Base-by-base conservation (phyloP, 257 asterid genomes). In the Hygrophila difformis region DNA sequence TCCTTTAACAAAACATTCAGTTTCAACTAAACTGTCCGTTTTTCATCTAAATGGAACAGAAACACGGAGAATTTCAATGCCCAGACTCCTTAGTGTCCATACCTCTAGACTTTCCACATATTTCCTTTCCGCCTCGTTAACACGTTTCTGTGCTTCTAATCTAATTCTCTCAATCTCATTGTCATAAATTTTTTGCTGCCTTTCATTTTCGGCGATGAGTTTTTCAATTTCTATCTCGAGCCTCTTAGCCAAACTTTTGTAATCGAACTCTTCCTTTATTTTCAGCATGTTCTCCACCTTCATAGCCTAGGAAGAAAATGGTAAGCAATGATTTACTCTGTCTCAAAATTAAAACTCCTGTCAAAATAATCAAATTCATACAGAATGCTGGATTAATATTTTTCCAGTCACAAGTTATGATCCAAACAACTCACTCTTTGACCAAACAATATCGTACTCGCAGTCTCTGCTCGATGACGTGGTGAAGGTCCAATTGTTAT, bases 251-350 rank as follows among this genome's bases (percentile, higher is more conserved):
- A 91, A 66, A 56, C 95, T 86, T 78, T 79, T 91, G 71, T 87
- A 91, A 64, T 91, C 99, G 26, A 76, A 91, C 65, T 91, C 99
- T 68, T 91, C 99, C 71, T 91, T 91, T 44, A 91, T 87, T 72
- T 81, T 86, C 88, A 91, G 77, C 99, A 91, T 91, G 70, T 91
- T 91, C 76, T 86, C 95, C 74, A 91, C 99, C 80, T 87, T 87
- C 99, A 91, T 86, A 24, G 99, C 97, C 99, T 91, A 79, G 36
- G 44, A 18, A 53, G 34, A 61, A 51, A 61, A 43, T 55, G 64
- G 57, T 60, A 22, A 14, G 12, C 24, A 35, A 40, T n/a, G 11
- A 35, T 12, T 17, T 18, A 48, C 11, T 6, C 26, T 35, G 15
- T 19, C 39, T 37, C n/a, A n/a, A n/a, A 18, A 22, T 18, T 24